These are phyloP conservation scores for Thymus quinquecostatus DNA, from an alignment of 257 asterid genomes.

Conservation along the genomic window DNA sequence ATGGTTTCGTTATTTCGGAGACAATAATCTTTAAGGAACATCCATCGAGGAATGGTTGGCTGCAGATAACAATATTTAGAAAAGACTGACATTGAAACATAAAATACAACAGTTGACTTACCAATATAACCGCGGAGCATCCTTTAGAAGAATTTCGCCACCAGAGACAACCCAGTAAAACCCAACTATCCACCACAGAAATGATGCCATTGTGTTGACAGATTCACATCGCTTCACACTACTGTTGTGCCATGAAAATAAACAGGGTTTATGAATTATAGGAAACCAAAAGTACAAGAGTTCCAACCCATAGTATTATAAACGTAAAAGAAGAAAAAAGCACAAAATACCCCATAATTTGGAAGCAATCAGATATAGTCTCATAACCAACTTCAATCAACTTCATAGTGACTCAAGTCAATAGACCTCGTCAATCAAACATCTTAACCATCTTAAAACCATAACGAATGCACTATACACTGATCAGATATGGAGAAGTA, in stretches of 20 bases:
- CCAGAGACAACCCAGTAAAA: constrained; percentile 96
- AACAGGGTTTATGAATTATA: constrained; percentile 18
- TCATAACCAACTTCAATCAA: neutral
- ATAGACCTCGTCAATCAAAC: constrained; percentile 12
- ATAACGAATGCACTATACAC: constrained; percentile 9
- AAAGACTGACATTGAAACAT: constrained; percentile 5
- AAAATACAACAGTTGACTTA: constrained; percentile 38
- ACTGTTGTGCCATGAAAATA: constrained; percentile 45
- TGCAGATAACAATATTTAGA: constrained; percentile 13
- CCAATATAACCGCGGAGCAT: constrained; percentile 92
- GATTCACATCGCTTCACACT: constrained; percentile 82
- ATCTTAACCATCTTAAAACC: neutral
- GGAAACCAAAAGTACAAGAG: neutral
- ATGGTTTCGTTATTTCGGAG: constrained; percentile 11
- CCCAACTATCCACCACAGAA: constrained; percentile 94
- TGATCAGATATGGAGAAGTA: neutral
- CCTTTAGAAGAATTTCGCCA: constrained; percentile 63
- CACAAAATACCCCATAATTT: constrained; percentile 10
- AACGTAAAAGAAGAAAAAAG: neutral
- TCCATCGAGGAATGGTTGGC: constrained; percentile 1
- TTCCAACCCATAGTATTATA: neutral
- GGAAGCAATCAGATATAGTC: neutral
- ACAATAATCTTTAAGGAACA: neutral
- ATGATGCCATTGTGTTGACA: constrained; percentile 82
- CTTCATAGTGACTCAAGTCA: neutral